phyloP scores from a whole-genome alignment of 2,329 filamentous ascomycete genomes.

The Penicillium sp. region DNA sequence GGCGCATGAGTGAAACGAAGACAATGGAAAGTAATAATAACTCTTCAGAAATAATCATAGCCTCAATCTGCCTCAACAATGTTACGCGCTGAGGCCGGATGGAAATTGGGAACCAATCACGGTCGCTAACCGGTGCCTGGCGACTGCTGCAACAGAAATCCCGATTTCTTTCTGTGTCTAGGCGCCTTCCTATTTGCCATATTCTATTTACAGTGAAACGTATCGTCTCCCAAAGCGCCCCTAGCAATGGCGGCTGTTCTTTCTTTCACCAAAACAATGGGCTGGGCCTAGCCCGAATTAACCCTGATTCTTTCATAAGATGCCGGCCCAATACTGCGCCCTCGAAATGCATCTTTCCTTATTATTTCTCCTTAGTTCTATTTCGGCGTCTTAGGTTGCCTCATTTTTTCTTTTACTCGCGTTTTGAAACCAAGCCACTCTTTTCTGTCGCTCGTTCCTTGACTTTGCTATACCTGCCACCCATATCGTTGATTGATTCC shows the following conservation, averaged over 20 bases:
- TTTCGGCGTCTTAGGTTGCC: not conserved
- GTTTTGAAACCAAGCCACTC: not conserved
- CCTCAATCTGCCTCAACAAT: not conserved
- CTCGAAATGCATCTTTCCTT: not conserved
- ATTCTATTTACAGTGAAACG: conserved; percentile 5
- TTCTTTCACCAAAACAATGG: not conserved
- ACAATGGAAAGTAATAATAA: not conserved
- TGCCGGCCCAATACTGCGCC: not conserved
- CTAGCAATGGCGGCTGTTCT: conserved; percentile 3
- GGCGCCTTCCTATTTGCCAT: not conserved
- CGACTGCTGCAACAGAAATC: not conserved
- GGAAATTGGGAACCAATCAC: not conserved
- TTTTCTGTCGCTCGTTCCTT: not conserved
- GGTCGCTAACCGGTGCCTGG: not conserved
- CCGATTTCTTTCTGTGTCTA: not conserved
- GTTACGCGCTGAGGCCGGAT: not conserved
- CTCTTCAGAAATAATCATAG: not conserved
- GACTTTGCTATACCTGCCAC: not conserved
- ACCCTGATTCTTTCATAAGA: conserved; percentile 6
- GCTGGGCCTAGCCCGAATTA: not conserved
- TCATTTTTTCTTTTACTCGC: conserved; percentile 4
- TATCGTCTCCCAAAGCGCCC: conserved; percentile 11
- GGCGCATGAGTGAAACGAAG: conserved; percentile 2
- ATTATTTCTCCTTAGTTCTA: conserved; percentile 1
- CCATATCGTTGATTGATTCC: not conserved